Evolutionary conservation across 2,329 filamentous ascomycete species (phyloP).

Genomic region (Talaromyces sp.): DNA sequence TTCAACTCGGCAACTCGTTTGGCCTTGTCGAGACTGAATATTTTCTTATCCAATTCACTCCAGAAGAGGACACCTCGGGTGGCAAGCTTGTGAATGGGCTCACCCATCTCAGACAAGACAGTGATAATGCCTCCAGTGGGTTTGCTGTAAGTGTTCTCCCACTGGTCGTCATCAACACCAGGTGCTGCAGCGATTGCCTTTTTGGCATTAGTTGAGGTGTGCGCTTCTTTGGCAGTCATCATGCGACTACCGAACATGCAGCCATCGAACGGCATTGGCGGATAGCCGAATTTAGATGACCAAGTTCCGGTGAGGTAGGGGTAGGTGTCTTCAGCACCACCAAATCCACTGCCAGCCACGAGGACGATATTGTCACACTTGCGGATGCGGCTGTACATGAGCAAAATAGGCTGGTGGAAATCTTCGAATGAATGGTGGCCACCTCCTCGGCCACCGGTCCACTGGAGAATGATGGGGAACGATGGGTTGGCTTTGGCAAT

Average conservation of each 20-base stretch:
- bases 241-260: conserved; percentile 86
- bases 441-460: conserved; percentile 90
- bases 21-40: conserved; percentile 92
- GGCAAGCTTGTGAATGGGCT: conserved; percentile 97
- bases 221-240: conserved; percentile 91
- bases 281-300: conserved; percentile 82
- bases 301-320: conserved; percentile 86
- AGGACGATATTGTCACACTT: conserved; percentile 82
- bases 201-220: conserved; percentile 83
- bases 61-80: conserved; percentile 95
- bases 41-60: conserved; percentile 98
- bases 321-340: conserved; percentile 83
- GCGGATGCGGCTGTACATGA: conserved; percentile 86
- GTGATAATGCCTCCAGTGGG: conserved; percentile 91
- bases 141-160: conserved; percentile 92
- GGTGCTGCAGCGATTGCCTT: conserved; percentile 82
- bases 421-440: conserved; percentile 94
- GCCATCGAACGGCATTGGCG: conserved; percentile 91
- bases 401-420: conserved; percentile 85
- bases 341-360: conserved; percentile 87
- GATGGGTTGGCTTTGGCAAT: conserved; percentile 90
- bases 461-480: conserved; percentile 90
- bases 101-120: conserved; percentile 97
- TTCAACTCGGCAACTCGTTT: conserved; percentile 83
- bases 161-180: conserved; percentile 74